Evolutionary conservation across 805 yeast genomes (phyloP).

Genomic region (Babjeviella inositovora): DNA sequence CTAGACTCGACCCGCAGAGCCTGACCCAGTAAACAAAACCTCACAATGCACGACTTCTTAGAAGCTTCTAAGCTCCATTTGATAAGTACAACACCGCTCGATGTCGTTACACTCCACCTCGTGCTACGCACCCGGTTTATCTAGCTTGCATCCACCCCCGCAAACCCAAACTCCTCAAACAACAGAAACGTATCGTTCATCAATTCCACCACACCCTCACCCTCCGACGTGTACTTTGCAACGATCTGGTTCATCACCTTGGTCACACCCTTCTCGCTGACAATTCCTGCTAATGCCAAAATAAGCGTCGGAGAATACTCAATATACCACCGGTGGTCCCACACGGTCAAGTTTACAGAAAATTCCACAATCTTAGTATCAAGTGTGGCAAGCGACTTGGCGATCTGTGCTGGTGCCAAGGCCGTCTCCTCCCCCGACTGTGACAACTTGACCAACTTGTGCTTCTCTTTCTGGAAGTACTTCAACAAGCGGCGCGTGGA

Average conservation of each 20-base stretch:
- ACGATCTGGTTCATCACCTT: conserved; percentile 61
- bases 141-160: conserved; percentile 31
- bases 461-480: conserved; percentile 38
- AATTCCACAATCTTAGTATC: conserved; percentile 50
- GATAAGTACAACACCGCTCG: too few relatives aligned
- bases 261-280: conserved; percentile 63
- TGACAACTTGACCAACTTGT: conserved; percentile 8
- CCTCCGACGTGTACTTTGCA: conserved; percentile 33
- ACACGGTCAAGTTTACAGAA: conserved; percentile 70
- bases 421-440: conserved; percentile 12
- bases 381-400: conserved; percentile 19
- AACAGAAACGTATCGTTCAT: conserved; percentile 34
- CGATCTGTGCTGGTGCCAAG: conserved; percentile 7
- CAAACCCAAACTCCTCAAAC: conserved; percentile 23
- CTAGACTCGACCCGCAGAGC: too few relatives aligned
- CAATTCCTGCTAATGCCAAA: conserved; percentile 39
- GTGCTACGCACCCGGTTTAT: too few relatives aligned
- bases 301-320: conserved; percentile 68
- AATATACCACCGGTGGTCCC: conserved; percentile 96
- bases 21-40: too few relatives aligned
- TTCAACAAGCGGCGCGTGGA: conserved; percentile 62
- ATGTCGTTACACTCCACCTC: too few relatives aligned
- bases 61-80: too few relatives aligned
- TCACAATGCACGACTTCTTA: too few relatives aligned
- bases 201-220: conserved; percentile 39